phyloP scores from a whole-genome alignment of 257 asterid genomes.

The Dorcoceras hygrometricum region DNA sequence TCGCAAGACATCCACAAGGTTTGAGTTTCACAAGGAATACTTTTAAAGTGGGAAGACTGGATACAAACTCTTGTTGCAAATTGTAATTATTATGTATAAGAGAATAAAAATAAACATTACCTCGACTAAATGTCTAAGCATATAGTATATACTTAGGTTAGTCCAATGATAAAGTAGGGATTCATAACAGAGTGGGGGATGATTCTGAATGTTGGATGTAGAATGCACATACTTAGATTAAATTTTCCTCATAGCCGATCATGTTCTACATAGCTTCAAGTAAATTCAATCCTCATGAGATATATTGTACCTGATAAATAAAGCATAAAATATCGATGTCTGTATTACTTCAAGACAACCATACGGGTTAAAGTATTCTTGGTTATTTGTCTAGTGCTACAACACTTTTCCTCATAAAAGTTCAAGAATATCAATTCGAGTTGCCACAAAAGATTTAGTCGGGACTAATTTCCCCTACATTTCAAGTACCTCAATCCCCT shows the following conservation, averaged over 20 bases:
- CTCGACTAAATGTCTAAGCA: not conserved
- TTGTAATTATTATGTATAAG: conserved; percentile 25
- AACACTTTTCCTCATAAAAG: too few relatives aligned
- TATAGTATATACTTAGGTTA: not conserved
- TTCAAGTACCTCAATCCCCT: not conserved
- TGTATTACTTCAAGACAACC: not conserved
- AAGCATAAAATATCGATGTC: not conserved
- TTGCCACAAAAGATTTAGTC: not conserved
- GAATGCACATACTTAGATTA: not conserved
- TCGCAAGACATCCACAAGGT: conserved; percentile 52
- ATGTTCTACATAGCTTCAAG: not conserved
- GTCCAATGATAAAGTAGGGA: not conserved
- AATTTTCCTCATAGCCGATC: not conserved
- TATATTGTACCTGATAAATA: not conserved
- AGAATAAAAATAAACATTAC: conserved; percentile 2
- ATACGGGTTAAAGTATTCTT: not conserved
- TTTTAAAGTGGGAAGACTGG: conserved; percentile 31
- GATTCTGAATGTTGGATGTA: not conserved
- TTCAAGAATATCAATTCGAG: conserved; percentile 15
- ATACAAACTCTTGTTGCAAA: conserved; percentile 4
- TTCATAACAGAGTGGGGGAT: not conserved
- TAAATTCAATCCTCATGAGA: not conserved
- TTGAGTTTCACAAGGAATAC: conserved; percentile 65
- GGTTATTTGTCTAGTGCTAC: not conserved
- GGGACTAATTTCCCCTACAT: not conserved